Evolutionary conservation across 192 early-diverging fungal species (phyloP), one percentile per base, ranked within the genome.

Genomic region (Diversispora eburnea): DNA sequence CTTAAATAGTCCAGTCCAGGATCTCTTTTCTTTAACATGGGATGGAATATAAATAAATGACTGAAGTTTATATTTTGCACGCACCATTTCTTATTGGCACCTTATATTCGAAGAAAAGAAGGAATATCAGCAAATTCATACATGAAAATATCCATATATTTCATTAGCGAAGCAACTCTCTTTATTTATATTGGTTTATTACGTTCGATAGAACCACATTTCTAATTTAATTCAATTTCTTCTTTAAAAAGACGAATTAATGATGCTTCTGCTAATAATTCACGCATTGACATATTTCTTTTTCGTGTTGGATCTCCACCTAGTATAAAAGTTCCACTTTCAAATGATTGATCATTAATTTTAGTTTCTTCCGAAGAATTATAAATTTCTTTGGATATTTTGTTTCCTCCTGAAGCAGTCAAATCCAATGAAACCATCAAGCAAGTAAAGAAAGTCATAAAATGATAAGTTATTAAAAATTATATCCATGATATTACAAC

Each of bases 191-290:
- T n/a, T n/a, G n/a, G n/a, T 54, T 54, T 33, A 33, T 33, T 33
- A 33, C 25, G 51, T 10, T 17, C n/a, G 51, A 17, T 10, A 54
- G 52, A 55, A 68, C 80, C 87, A 63, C 89, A 90, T 4, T 79
- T 75, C 51, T 87, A 78, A 25, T 84, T 82, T 64, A 91, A 81
- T 47, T 89, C 90, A 73, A 84, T 79, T 69, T 91, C 89, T 76
- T 90, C 88, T 70, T 82, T 79, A 3, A 84, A 88, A 70, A 92
- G 75, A 3, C 90, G 80, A 33, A 78, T 54, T 71, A 80, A 68
- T 5, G 87, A 89, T 6, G 90, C 90, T 47, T 81, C 76, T 2
- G 84, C 85, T 20, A 84, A 75, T 3, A 86, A 70, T 51, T 88
- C 87, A 42, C 90, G 79, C 70, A 75, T 73, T 46, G 74, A 46